Evolutionary conservation across 1,284 basidiomycete genomes (phyloP).

Genomic region (Puccinia sorghi): DNA sequence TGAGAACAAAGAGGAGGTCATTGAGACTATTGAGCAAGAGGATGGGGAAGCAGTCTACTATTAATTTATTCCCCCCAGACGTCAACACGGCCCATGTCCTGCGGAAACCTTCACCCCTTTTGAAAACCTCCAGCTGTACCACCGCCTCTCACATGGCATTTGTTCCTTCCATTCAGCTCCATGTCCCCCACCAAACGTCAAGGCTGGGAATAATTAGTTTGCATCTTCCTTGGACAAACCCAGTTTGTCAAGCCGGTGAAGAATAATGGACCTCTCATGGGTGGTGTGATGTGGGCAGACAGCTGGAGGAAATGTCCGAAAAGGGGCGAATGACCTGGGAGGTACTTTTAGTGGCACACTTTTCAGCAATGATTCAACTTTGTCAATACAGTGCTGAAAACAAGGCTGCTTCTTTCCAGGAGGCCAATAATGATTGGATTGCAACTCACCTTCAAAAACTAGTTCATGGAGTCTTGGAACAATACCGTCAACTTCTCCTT

Average conservation of each 20-base stretch:
- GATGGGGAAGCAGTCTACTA: background rate
- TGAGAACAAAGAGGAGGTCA: no score
- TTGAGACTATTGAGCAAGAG: no score
- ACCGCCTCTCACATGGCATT: slow-evolving; percentile 5
- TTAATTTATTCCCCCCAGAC: background rate
- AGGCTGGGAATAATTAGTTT: slow-evolving; percentile 9
- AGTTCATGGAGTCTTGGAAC: background rate
- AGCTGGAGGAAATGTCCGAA: background rate
- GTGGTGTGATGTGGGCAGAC: background rate
- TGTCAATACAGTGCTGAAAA: background rate
- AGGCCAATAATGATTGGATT: background rate
- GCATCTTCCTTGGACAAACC: background rate
- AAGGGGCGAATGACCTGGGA: background rate
- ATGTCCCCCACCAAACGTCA: background rate
- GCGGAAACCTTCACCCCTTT: background rate
- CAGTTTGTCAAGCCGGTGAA: background rate
- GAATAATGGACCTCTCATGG: slow-evolving; percentile 6
- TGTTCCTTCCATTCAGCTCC: background rate
- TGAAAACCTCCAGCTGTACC: background rate
- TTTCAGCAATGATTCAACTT: background rate
- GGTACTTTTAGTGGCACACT: background rate
- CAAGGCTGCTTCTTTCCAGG: background rate
- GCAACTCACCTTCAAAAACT: background rate
- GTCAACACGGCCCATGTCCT: background rate
- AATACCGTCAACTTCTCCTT: background rate